Evolutionary conservation across 1,139 yeast species (phyloP), one percentile per base, ranked within the genome.

Genomic region (Scheffersomyces illinoinensis): DNA sequence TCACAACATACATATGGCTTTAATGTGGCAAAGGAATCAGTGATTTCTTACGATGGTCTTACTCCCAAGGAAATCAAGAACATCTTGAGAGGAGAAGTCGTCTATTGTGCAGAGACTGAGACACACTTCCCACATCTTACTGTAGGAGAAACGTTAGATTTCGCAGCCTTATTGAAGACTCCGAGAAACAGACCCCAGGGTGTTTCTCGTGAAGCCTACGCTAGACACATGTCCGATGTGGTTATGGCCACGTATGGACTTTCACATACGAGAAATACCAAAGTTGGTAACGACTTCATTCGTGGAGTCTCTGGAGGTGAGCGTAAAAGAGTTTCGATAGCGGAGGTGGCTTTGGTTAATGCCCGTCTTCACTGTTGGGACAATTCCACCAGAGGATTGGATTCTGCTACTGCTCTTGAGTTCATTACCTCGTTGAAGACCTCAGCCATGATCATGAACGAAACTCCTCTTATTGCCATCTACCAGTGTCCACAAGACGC

Each of bases 291-390:
- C 68, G 91, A 89, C 67, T 84, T 82, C 59, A 83, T 89, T 53
- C 83, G 93, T 68, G 96, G 96, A 73, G 91, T 90, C 47, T 88
- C 93, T 53, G 96, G 96, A 67, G 96, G 96, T 76, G 95, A 90
- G 75, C 82, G 95, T 66, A 89, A 89, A 74, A 87, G 96, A 74
- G 95, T 90, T 24, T 88, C 93, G 5, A 87, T 90, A 66, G 91
- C 91, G 26, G 92, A 88, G 70, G 87, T 85, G 4, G 76, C 87
- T 50, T 77, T 86, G n/a, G 78, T 87, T 56, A 86, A 88, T 43
- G 85, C 90, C 10, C 80, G 86, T 54, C 73, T 88, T 56, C 90
- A 87, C 69, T 86, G 90, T 72, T 88, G 90, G 87, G 93, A 88
- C 74, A 88, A 88, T 71, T 87, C 91, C 39, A 88, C 93, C 5